Evolutionary conservation across 257 asterid genomes (phyloP), one percentile per base, ranked within the genome.

Genomic region (Leptodermis oblonga): DNA sequence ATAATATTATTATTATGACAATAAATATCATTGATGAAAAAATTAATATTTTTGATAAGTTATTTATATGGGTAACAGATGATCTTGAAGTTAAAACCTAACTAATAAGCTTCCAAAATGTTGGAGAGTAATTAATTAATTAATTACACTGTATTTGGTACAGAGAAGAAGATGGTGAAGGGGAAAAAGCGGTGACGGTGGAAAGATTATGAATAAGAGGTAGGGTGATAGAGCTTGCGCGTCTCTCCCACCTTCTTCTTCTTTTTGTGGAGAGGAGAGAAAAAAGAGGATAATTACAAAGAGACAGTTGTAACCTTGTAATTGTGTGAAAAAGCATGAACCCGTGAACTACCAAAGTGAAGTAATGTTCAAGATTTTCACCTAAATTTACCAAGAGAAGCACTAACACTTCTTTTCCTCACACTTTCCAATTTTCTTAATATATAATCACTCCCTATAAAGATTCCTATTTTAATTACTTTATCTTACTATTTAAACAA

Each of bases 331-430:
- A 51, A 30, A 36, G 12, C 25, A 37, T 30, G 18, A 58, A 72
- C 84, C 83, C 88, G 78, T 81, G 83, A 83, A 80, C 83, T 42
- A 71, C 83, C 69, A 20, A 15, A 43, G n/a, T 36, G 41, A 5
- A 79, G 73, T 78, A 65, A 56, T 23, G 7, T 45, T 71, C 62
- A 79, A 81, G 79, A 72, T 77, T 76, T 74, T 68, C 26, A 34
- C 41, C 59, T 43, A 42, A 70, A 20, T 34, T 45, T 26, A 36
- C 34, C 26, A 1, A 20, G 68, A 65, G 37, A 45, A 42, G 37
- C n/a, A n/a, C n/a, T n/a, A 9, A 3, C 26, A 64, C 52, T 39
- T 17, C 28, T 31, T 8, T 55, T 69, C 54, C n/a, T n/a, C n/a
- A n/a, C n/a, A n/a, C n/a, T n/a, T n/a, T n/a, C n/a, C n/a, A n/a